Base-by-base conservation (phyloP, 2,329 filamentous ascomycete genomes). In the Trichothecium sympodiale region DNA sequence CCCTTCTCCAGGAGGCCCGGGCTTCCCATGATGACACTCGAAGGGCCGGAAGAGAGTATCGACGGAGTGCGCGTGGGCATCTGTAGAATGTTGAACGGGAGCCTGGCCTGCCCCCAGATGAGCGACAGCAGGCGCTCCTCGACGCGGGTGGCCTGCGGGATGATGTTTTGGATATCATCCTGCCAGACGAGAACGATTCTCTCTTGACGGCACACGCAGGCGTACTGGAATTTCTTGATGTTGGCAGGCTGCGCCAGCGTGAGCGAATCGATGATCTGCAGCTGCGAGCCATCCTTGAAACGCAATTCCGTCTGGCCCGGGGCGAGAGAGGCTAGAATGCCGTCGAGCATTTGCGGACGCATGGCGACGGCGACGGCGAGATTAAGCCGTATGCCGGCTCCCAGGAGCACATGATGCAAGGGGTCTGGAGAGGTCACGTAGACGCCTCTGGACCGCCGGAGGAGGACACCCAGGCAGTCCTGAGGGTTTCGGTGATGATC, bases 291-390 rank as follows among this genome's bases (percentile, higher is more conserved):
- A 34, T 56, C 54, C 27, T 53, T 54, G 38, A 64, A 53, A 29
- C 53, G 49, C 18, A 69, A 48, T 41, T 67, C 63, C 1, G 52
- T 59, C 37, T 67, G 62, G 25, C 52, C 51, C 6, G 56, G 52
- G 7, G 56, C 40, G 17, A 69, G 41, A 0, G 54, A 54, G n/a
- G 54, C 49, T 40, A 67, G 55, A 26, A 69, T 61, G 13, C 60
- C 60, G 15, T 60, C 55, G 18, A 64, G 63, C 37, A 65, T 64
- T 31, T 66, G 57, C 2, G 63, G 62, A 8, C 58, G 60, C 61
- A 71, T 66, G 8, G 67, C 69, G 39, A 69, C 55, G 12, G 63
- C 64, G 25, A 67, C 62, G 13, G 56, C 52, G 15, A 63, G 54
- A 41, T 67, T 66, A 37, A 69, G 55, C 35, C 56, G 57, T 35